Evolutionary conservation across 441 rosid genomes (phyloP).

Genomic region (Breynia disticha): DNA sequence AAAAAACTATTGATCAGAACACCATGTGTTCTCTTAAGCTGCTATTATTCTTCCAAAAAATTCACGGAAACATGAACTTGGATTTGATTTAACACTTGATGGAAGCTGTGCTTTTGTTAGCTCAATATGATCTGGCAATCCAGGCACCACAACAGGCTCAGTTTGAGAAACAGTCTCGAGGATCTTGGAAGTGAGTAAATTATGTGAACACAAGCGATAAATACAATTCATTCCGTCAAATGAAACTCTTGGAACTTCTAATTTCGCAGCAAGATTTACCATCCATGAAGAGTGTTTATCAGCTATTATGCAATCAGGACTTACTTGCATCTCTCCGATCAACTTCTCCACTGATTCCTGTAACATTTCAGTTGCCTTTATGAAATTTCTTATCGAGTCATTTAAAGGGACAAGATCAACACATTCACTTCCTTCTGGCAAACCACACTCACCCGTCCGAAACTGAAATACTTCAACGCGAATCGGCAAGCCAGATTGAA

Average conservation of each 20-base stretch:
- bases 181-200: not conserved
- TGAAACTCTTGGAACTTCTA: not conserved
- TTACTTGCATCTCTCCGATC: not conserved
- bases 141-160: slow-evolving; percentile 3
- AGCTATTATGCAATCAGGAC: slow-evolving; percentile 1
- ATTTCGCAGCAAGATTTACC: not conserved
- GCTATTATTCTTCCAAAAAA: no score
- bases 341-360: not conserved
- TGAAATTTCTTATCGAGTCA: not conserved
- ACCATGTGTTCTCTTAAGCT: no score
- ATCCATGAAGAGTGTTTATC: not conserved
- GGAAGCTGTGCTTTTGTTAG: not conserved
- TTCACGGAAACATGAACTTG: no score
- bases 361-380: not conserved
- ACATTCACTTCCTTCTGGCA: not conserved
- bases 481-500: not conserved
- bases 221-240: not conserved
- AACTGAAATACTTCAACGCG: not conserved
- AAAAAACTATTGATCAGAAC: no score
- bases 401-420: not conserved
- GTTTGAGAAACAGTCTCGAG: not conserved
- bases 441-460: not conserved
- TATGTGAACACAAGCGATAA: not conserved
- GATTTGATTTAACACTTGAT: no score
- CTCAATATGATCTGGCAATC: slow-evolving; percentile 1